Evolutionary conservation across 2,329 filamentous ascomycete genomes (phyloP).

Genomic region (Cladosporium sp.): DNA sequence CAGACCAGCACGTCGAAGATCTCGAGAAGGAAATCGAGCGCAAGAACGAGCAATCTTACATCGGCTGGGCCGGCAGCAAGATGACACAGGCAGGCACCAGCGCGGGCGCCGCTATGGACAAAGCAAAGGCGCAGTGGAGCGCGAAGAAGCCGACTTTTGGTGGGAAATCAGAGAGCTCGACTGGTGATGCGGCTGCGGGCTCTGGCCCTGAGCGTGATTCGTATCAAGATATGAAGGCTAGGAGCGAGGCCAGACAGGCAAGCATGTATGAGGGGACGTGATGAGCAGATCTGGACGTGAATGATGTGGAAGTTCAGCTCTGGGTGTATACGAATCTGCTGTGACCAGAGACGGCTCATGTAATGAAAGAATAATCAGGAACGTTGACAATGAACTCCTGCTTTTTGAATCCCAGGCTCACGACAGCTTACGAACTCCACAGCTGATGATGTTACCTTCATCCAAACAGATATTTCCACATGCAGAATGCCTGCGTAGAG

Average conservation of each 20-base stretch:
- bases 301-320: too few relatives aligned
- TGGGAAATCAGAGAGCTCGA: background rate
- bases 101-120: conserved; percentile 21
- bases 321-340: too few relatives aligned
- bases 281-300: background rate
- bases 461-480: too few relatives aligned
- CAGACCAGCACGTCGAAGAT: conserved; percentile 30
- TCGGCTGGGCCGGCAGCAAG: conserved; percentile 41
- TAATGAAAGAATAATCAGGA: too few relatives aligned
- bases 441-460: too few relatives aligned
- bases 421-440: too few relatives aligned
- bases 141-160: conserved; percentile 6
- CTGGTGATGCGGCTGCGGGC: background rate
- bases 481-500: too few relatives aligned
- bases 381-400: too few relatives aligned
- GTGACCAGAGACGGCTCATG: too few relatives aligned
- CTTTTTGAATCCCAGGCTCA: too few relatives aligned
- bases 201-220: conserved; percentile 1
- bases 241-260: conserved; percentile 15
- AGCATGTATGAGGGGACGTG: conserved; percentile 6
- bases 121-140: conserved; percentile 14
- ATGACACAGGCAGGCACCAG: conserved; percentile 30
- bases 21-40: conserved; percentile 40
- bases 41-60: conserved; percentile 42
- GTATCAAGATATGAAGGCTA: conserved; percentile 16